phyloP scores from a whole-genome alignment of 345 rosid species.

The Gossypium turneri region DNA sequence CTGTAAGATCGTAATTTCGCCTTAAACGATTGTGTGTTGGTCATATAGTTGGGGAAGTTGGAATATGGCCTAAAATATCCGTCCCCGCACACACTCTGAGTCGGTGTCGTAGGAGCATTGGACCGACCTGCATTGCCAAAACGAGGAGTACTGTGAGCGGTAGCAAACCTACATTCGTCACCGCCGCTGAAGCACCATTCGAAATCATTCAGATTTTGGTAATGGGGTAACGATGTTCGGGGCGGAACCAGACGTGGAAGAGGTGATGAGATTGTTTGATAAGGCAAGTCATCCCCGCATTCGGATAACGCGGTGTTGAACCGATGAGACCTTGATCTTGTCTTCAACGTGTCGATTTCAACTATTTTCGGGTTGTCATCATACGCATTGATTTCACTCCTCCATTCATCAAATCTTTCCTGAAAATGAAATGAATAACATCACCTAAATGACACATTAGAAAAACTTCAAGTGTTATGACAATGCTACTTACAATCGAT shows the following conservation, averaged over 20 bases:
- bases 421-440: slow-evolving; percentile 6
- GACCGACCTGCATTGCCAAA: slow-evolving; percentile 18
- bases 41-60: slow-evolving; percentile 69
- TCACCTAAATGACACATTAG: neutral
- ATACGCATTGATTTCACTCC: slow-evolving; percentile 27
- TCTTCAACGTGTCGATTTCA: slow-evolving; percentile 50
- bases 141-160: slow-evolving; percentile 65
- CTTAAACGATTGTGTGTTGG: slow-evolving; percentile 66
- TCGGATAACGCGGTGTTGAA: neutral
- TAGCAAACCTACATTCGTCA: slow-evolving; percentile 49
- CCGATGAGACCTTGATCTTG: slow-evolving; percentile 26
- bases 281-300: neutral
- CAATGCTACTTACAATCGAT: slow-evolving; percentile 39
- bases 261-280: neutral
- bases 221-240: slow-evolving; percentile 15
- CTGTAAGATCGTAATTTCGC: slow-evolving; percentile 73
- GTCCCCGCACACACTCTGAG: slow-evolving; percentile 46
- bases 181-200: slow-evolving; percentile 38
- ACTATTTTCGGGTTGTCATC: slow-evolving; percentile 55
- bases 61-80: slow-evolving; percentile 34
- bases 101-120: slow-evolving; percentile 33
- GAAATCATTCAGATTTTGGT: slow-evolving; percentile 31
- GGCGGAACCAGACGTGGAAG: slow-evolving; percentile 27
- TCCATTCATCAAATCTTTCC: slow-evolving; percentile 39
- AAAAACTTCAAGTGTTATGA: neutral